phyloP scores from a whole-genome alignment of 257 asterid species.

The Anisodus acutangulus region DNA sequence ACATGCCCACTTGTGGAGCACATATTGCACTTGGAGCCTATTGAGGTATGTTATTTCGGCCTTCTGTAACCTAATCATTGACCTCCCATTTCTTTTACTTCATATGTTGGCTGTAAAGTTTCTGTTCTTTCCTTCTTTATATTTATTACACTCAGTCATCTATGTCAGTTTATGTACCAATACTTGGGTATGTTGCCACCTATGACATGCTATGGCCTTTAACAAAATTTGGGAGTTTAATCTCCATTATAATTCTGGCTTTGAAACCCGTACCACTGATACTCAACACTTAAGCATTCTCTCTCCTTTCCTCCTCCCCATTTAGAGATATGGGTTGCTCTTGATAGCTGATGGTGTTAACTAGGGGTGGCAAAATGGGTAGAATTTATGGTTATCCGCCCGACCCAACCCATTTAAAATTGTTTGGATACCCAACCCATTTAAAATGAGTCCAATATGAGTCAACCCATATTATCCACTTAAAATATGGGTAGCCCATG shows the following conservation, averaged over 20 bases:
- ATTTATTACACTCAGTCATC: conserved; percentile 4
- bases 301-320: background rate
- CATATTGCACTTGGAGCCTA: conserved; percentile 80
- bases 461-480: too few relatives aligned
- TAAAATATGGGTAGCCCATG: too few relatives aligned
- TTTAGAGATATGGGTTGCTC: background rate
- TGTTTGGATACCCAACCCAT: too few relatives aligned
- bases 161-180: conserved; percentile 7
- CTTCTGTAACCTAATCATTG: background rate
- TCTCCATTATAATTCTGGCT: background rate
- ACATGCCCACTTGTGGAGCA: conserved; percentile 73
- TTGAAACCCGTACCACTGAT: background rate
- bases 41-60: conserved; percentile 64
- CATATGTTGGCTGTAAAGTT: conserved; percentile 10
- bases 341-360: conserved; percentile 11
- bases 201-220: background rate
- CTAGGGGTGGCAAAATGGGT: too few relatives aligned
- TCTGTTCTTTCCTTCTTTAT: background rate
- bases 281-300: background rate
- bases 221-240: conserved; percentile 5
- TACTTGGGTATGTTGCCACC: background rate
- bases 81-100: background rate
- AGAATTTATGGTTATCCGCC: too few relatives aligned
- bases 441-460: too few relatives aligned
- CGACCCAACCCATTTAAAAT: too few relatives aligned